Percentiles rank a stretch among this genome's conserved stretches.
Evolutionary conservation across 805 yeast genomes (phyloP).

Genomic region (Middelhovenomyces tepae): DNA sequence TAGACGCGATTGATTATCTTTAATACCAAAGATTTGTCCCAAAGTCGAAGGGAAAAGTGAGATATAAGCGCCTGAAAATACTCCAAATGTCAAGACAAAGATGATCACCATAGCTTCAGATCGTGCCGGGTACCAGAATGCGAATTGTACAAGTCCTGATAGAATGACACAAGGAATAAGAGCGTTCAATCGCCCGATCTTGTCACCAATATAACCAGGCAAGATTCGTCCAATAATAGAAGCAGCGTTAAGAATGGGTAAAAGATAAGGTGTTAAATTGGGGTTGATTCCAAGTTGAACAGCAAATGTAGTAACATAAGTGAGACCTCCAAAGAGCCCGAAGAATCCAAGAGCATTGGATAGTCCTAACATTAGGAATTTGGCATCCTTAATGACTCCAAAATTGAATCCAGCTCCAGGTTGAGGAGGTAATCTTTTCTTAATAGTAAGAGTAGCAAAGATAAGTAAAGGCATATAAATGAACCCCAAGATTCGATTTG

Average conservation of each 20-base stretch:
- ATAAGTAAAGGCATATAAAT: slow-evolving; percentile 20
- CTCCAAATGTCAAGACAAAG: slow-evolving; percentile 29
- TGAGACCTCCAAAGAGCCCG: slow-evolving; percentile 25
- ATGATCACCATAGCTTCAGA: slow-evolving; percentile 14
- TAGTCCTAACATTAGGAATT: slow-evolving; percentile 13
- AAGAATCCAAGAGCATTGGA: slow-evolving; percentile 16
- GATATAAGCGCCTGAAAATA: slow-evolving; percentile 28
- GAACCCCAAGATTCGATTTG: slow-evolving; percentile 41
- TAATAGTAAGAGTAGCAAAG: slow-evolving; percentile 6
- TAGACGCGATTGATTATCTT: slow-evolving; percentile 28
- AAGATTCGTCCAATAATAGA: slow-evolving; percentile 40
- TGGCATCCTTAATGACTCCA: slow-evolving; percentile 19
- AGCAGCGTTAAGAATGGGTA: slow-evolving; percentile 25
- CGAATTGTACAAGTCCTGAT: slow-evolving; percentile 25
- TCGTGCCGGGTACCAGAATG: slow-evolving; percentile 1
- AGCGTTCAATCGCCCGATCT: slow-evolving; percentile 37
- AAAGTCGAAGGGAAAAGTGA: slow-evolving; percentile 29
- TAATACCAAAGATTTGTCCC: slow-evolving; percentile 29
- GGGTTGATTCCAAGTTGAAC: slow-evolving; percentile 15
- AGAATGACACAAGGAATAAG: slow-evolving; percentile 23
- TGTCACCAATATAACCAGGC: slow-evolving; percentile 40
- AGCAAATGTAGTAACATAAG: slow-evolving; percentile 24
- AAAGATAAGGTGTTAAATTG: slow-evolving; percentile 18
- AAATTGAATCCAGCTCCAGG: slow-evolving; percentile 9
- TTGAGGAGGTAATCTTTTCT: slow-evolving; percentile 1